phyloP scores from a whole-genome alignment of 1,284 basidiomycete genomes.

The Ceratobasidium sp. region DNA sequence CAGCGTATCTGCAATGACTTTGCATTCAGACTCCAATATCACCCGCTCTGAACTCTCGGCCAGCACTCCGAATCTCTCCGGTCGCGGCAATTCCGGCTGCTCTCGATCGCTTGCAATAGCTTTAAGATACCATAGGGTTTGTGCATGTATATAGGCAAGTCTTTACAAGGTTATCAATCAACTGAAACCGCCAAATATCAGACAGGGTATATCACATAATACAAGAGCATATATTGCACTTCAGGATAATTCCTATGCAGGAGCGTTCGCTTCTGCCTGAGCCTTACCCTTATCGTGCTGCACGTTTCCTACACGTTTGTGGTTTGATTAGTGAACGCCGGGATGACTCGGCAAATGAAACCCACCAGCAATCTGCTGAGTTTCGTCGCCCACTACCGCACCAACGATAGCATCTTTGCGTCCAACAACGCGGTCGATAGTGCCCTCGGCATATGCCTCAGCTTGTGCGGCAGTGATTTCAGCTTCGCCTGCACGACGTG shows the following conservation, averaged over 20 bases:
- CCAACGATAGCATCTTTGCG: constrained; percentile 58
- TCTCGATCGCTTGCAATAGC: no score
- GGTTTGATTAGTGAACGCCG: neutral
- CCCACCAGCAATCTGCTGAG: constrained; percentile 55
- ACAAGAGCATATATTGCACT: neutral
- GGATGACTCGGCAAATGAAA: constrained; percentile 1
- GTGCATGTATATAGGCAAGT: neutral
- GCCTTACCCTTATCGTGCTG: constrained; percentile 54
- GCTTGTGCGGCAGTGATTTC: constrained; percentile 49
- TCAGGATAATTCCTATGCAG: neutral
- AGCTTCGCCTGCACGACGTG: constrained; percentile 50
- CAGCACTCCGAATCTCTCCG: no score
- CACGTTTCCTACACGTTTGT: constrained; percentile 42
- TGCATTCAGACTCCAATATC: no score
- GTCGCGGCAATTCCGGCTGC: no score
- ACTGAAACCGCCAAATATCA: neutral
- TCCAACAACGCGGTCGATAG: constrained; percentile 56
- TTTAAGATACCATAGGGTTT: neutral
- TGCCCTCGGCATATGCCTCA: constrained; percentile 53
- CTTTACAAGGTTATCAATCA: neutral
- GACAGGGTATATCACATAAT: neutral
- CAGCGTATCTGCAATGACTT: no score
- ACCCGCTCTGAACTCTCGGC: no score
- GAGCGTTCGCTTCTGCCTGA: constrained; percentile 48
- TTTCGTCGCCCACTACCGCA: constrained; percentile 57